These are phyloP conservation scores for Amaranthus hypochondriacus DNA, from an alignment of 148 eudicot genomes.

Conservation along the genomic window DNA sequence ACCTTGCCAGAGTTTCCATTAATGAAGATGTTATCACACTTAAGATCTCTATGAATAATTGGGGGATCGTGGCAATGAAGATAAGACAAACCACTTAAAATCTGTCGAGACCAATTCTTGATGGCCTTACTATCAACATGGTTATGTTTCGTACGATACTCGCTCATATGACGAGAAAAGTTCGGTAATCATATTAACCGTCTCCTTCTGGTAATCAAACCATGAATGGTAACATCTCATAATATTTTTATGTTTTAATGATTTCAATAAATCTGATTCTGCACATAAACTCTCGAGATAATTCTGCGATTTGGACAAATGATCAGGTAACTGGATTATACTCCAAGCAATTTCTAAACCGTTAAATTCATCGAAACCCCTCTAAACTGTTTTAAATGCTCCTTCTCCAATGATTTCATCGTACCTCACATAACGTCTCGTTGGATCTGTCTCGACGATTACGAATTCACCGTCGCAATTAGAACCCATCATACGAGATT, in stretches of 20 bases:
- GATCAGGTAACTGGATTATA: conserved; percentile 20
- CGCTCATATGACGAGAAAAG: conserved; percentile 18
- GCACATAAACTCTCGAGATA: conserved; percentile 11
- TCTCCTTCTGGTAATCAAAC: conserved; percentile 19
- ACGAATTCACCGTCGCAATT: neutral
- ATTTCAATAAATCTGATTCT: conserved; percentile 26
- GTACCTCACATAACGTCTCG: neutral
- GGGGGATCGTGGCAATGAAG: conserved; percentile 36
- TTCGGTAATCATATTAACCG: conserved; percentile 30
- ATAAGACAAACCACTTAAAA: conserved; percentile 26
- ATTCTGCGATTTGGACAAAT: conserved; percentile 8
- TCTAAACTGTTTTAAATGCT: conserved; percentile 24
- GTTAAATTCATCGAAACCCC: conserved; percentile 32
- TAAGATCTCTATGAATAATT: conserved; percentile 33
- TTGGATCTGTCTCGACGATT: conserved; percentile 18
- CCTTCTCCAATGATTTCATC: conserved; percentile 18
- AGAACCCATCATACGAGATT: too few species aligned
- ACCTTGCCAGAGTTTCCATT: conserved; percentile 33
- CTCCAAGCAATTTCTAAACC: conserved; percentile 45
- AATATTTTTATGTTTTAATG: conserved; percentile 30
- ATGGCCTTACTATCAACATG: conserved; percentile 25
- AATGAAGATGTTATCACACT: conserved; percentile 37
- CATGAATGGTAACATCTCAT: conserved; percentile 24
- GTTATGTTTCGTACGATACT: conserved; percentile 20
- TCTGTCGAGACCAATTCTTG: conserved; percentile 38